Evolutionary conservation across 768 basidiomycete genomes (phyloP).

Genomic region (Coprinopsis cinerea): DNA sequence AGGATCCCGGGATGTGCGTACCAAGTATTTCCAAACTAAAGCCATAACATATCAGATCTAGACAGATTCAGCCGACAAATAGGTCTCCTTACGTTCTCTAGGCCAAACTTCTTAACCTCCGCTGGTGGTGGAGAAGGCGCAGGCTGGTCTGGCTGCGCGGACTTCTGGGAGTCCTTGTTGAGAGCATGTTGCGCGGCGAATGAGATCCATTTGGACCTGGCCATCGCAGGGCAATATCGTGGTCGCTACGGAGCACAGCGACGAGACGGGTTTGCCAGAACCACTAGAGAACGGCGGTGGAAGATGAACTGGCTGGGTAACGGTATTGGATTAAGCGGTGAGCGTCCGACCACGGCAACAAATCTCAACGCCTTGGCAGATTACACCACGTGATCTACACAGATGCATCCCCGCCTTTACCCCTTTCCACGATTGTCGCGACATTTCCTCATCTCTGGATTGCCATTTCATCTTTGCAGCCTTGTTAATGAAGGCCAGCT

Average conservation of each 20-base stretch:
- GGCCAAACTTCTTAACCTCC: conserved; percentile 87
- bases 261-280: conserved; percentile 7
- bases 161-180: conserved; percentile 21
- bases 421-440: no score
- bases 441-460: no score
- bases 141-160: conserved; percentile 14
- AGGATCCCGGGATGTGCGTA: conserved; percentile 25
- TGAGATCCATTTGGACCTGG: conserved; percentile 34
- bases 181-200: conserved; percentile 23
- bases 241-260: conserved; percentile 8
- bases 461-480: neutral
- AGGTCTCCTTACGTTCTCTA: conserved; percentile 78
- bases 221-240: conserved; percentile 22
- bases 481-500: neutral
- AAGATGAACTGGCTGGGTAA: neutral
- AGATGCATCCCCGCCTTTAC: no score
- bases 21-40: conserved; percentile 96
- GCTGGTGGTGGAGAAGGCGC: conserved; percentile 39
- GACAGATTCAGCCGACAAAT: conserved; percentile 1
- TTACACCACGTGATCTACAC: no score
- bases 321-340: no score
- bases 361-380: no score
- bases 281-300: neutral
- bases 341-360: no score
- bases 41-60: conserved; percentile 9